Percentiles rank a stretch among this genome's conserved stretches.
phyloP scores from a whole-genome alignment of 1,139 yeast species.

The Yamadazyma sp. region DNA sequence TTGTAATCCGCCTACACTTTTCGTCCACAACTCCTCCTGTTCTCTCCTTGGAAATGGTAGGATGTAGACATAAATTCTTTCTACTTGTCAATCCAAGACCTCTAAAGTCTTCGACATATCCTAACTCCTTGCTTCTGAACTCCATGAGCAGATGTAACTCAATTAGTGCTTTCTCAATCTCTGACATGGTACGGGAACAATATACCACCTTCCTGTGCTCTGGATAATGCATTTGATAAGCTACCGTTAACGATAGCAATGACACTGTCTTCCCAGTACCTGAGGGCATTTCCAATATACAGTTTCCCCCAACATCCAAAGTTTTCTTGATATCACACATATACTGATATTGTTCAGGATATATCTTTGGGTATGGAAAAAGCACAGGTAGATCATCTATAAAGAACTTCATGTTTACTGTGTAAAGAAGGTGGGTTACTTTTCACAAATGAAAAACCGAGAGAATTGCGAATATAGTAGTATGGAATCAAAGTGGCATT shows the following conservation, averaged over 20 bases:
- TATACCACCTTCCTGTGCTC: slow-evolving; percentile 92
- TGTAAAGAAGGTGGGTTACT: too few species aligned
- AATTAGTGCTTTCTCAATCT: slow-evolving; percentile 95
- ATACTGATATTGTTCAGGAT: slow-evolving; percentile 97
- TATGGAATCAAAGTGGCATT: too few species aligned
- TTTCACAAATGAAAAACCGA: too few species aligned
- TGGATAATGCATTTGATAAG: slow-evolving; percentile 94
- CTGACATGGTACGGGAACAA: slow-evolving; percentile 99
- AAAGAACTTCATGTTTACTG: slow-evolving; percentile 62
- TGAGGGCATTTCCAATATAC: slow-evolving; percentile 99
- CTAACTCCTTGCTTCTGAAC: slow-evolving; percentile 77
- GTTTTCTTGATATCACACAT: slow-evolving; percentile 95
- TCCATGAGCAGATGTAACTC: slow-evolving; percentile 89
- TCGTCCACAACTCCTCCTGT: slow-evolving; percentile 97
- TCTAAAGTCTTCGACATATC: slow-evolving; percentile 81
- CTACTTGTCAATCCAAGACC: slow-evolving; percentile 94
- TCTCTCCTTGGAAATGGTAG: slow-evolving; percentile 80
- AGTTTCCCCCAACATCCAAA: slow-evolving; percentile 95
- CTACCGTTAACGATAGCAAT: slow-evolving; percentile 82
- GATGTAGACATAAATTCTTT: slow-evolving; percentile 90
- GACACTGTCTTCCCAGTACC: slow-evolving; percentile 98
- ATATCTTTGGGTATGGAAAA: slow-evolving; percentile 95
- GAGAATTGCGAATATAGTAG: not conserved
- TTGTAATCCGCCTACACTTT: slow-evolving; percentile 90
- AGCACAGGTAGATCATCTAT: slow-evolving; percentile 94